Evolutionary conservation across 805 yeast species (phyloP).

Genomic region (Metschnikowia borealis): DNA sequence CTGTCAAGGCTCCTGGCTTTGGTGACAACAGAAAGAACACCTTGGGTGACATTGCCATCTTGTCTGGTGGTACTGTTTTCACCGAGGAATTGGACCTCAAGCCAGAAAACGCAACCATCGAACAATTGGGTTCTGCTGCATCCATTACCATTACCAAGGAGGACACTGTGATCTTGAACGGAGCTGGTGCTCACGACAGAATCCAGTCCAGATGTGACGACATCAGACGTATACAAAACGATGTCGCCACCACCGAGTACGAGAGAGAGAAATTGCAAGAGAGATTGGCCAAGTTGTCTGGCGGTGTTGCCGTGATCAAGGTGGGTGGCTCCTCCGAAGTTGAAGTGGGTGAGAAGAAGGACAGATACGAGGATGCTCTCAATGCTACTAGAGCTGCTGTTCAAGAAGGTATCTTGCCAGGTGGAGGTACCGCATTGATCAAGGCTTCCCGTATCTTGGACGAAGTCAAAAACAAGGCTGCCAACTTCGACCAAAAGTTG

Average conservation of each 20-base stretch:
- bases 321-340: constrained; percentile 97
- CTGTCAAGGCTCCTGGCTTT: constrained; percentile 98
- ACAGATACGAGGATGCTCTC: constrained; percentile 96
- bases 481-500: constrained; percentile 90
- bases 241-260: constrained; percentile 76
- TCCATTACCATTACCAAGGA: constrained; percentile 91
- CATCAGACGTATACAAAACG: constrained; percentile 77
- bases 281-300: constrained; percentile 93
- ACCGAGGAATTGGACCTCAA: constrained; percentile 94
- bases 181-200: constrained; percentile 81
- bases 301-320: constrained; percentile 97
- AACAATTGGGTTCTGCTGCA: constrained; percentile 87
- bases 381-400: constrained; percentile 99
- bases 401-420: constrained; percentile 97
- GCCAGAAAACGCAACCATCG: constrained; percentile 91
- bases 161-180: constrained; percentile 91
- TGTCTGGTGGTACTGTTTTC: constrained; percentile 88
- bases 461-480: constrained; percentile 56
- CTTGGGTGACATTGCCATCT: constrained; percentile 89
- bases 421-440: constrained; percentile 97
- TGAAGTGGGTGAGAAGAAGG: constrained; percentile 99
- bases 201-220: constrained; percentile 88
- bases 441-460: constrained; percentile 83
- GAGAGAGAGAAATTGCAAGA: constrained; percentile 97
- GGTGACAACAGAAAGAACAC: constrained; percentile 98